Conservation (phyloP, 352 stramenopile species). For the Phytopythium mirpurense region DNA sequence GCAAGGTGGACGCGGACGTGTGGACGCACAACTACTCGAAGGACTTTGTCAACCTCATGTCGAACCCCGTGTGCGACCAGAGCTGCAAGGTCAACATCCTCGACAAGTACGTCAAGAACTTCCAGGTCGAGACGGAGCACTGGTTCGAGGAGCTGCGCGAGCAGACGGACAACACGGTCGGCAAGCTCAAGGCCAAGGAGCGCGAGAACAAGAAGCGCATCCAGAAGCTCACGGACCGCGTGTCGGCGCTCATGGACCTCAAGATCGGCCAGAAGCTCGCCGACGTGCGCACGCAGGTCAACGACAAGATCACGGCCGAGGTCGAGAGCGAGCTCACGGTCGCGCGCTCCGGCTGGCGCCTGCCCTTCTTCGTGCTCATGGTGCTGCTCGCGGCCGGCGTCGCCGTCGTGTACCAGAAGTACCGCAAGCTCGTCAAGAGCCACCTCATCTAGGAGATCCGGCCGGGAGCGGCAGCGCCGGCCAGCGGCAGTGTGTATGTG, state of each 20-base stretch:
- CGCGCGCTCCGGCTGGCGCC: slow-evolving; percentile 58
- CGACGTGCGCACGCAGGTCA: slow-evolving; percentile 50
- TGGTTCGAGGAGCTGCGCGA: slow-evolving; percentile 81
- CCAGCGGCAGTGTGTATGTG: not conserved
- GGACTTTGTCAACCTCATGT: slow-evolving; percentile 61
- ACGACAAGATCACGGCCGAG: slow-evolving; percentile 62
- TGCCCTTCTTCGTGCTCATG: slow-evolving; percentile 79
- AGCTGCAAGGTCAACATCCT: slow-evolving; percentile 79
- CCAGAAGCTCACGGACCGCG: slow-evolving; percentile 56
- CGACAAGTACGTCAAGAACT: slow-evolving; percentile 78
- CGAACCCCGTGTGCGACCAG: slow-evolving; percentile 57
- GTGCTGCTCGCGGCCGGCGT: slow-evolving; percentile 48
- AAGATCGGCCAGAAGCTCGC: slow-evolving; percentile 72
- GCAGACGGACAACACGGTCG: slow-evolving; percentile 66
- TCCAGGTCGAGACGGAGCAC: slow-evolving; percentile 79
- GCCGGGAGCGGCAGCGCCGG: not conserved
- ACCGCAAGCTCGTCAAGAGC: slow-evolving; percentile 82
- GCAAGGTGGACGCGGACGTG: slow-evolving; percentile 56
- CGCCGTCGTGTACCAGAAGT: slow-evolving; percentile 79
- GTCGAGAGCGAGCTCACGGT: slow-evolving; percentile 67
- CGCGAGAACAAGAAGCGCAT: slow-evolving; percentile 69
- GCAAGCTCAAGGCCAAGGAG: slow-evolving; percentile 72
- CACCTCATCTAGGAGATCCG: slow-evolving; percentile 56
- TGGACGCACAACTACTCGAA: slow-evolving; percentile 86
- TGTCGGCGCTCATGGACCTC: slow-evolving; percentile 64